phyloP scores from a whole-genome alignment of 2,329 filamentous ascomycete genomes.

The Coniochaeta sp. region DNA sequence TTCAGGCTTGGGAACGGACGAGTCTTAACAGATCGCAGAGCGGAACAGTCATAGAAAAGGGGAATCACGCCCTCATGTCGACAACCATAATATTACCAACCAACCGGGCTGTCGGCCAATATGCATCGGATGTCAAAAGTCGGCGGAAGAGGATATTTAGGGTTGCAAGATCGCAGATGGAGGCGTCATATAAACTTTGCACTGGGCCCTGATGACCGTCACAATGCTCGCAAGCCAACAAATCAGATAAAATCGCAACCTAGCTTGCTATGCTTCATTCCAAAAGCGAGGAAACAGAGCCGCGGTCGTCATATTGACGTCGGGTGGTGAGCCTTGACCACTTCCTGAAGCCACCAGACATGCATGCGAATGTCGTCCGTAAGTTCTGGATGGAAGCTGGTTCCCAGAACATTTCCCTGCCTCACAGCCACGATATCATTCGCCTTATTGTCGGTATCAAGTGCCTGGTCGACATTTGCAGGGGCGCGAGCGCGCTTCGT shows the following conservation, averaged over 20 bases:
- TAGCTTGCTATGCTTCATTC: neutral
- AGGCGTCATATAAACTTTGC: neutral
- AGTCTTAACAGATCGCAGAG: too few relatives aligned
- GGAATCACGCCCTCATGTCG: too few relatives aligned
- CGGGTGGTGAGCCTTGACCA: constrained; percentile 27
- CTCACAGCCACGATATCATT: constrained; percentile 77
- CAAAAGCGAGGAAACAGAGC: neutral
- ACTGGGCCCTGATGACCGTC: neutral
- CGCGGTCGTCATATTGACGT: neutral
- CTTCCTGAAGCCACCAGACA: constrained; percentile 82
- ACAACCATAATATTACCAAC: too few relatives aligned
- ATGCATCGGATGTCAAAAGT: too few relatives aligned
- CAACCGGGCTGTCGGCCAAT: too few relatives aligned
- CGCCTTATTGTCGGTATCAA: constrained; percentile 11
- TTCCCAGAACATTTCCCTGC: constrained; percentile 89
- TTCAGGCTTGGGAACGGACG: too few relatives aligned
- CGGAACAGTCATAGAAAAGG: too few relatives aligned
- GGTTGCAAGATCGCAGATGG: neutral
- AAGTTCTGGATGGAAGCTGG: constrained; percentile 92
- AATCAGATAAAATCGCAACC: neutral
- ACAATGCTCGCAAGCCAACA: neutral
- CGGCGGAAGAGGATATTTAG: too few relatives aligned
- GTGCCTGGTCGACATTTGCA: constrained; percentile 23
- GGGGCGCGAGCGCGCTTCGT: constrained; percentile 16
- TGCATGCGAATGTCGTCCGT: constrained; percentile 86